Base-by-base conservation (phyloP, 495 filamentous ascomycete genomes). In the Paragyromitra xinjiangensis region DNA sequence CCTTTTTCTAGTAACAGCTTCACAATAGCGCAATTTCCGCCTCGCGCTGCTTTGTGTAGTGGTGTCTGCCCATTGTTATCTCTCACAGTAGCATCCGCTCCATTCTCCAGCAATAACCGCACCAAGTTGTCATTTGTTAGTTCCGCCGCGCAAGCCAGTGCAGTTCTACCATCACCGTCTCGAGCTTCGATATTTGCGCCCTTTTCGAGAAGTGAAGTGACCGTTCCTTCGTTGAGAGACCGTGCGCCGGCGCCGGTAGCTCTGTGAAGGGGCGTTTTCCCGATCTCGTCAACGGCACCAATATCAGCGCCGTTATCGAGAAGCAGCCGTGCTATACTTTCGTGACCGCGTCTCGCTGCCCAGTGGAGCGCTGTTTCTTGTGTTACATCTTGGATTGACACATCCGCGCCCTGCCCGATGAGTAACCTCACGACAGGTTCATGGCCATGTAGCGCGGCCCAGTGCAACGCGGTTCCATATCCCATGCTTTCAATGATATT, bases 361-460 rank as follows among this genome's bases (percentile, higher is more conserved):
- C 72, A 71, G 56, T 81, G 78, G 0, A 81, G 77, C 22, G 78
- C 61, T 3, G 78, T 80, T 68, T 79, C 75, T 12, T 51, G 26
- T 9, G 40, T 37, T 16, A 40, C 58, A 12, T 79, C 64, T 44
- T 61, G 76, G 7, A 76, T 51, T 9, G 24, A 37, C n/a, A 80
- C 79, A 8, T 80, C 63, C 0, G 71, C 78, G 42, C 77, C 78
- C 14, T 65, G 26, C 5, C 42, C 69, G 6, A 80, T 69, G 11
- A 80, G 70, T 1, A 69, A 11, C 0, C 76, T 29, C 6, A 80
- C 78, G 1, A 71, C 65, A 12, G 53, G 45, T n/a, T 75, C 69
- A n/a, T 73, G 64, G 37, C 75, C 75, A 24, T 74, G 34, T 3
- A 73, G 45, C 6, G 69, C 75, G 0, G 78, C 78, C 56, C 64